Evolutionary conservation across 495 filamentous ascomycete species (phyloP), one percentile per base, ranked within the genome.

Genomic region (Podospora fimiseda): DNA sequence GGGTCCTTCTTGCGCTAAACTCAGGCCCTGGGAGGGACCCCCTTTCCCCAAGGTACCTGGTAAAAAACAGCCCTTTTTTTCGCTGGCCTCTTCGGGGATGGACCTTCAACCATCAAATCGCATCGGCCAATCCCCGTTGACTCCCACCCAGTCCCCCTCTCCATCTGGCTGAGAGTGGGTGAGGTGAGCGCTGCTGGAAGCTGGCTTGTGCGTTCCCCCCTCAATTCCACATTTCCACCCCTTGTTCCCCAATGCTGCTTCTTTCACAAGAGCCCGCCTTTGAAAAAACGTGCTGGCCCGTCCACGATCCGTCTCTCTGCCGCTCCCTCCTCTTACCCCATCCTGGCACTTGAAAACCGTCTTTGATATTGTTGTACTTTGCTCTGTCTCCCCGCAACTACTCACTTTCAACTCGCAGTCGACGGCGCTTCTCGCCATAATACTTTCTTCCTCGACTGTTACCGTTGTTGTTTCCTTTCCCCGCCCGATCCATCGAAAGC

Each of bases 241-340:
- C 40, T 45, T 22, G 47, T 51, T 37, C 38, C 61, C 50, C 56
- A 52, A 56, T 56, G 50, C 52, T 59, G 46, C 55, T 57, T 54
- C 56, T 53, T 59, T 56, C 56, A 5, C 27, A 33, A 33, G 27
- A 33, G 27, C 27, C n/a, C n/a, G n/a, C n/a, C 27, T 33, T 61
- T 60, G 60, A 59, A 68, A 68, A 68, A 68, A 68, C 65, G 65
- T 68, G 65, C 60, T 60, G 52, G 61, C 53, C 65, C 65, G 61
- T 60, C 60, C 55, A 59, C 45, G 40, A 41, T 54, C 41, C 39
- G 19, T 43, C 36, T 48, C 37, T 40, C 53, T 56, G 52, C 58
- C 53, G 58, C 51, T 52, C 30, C 27, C 41, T n/a, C n/a, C n/a
- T 22, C 40, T 44, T 30, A 41, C 41, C 41, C 30, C 36, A 48